Evolutionary conservation across 768 basidiomycete species (phyloP), one percentile per base, ranked within the genome.

Genomic region (Gloeopeniophorella convolvens): DNA sequence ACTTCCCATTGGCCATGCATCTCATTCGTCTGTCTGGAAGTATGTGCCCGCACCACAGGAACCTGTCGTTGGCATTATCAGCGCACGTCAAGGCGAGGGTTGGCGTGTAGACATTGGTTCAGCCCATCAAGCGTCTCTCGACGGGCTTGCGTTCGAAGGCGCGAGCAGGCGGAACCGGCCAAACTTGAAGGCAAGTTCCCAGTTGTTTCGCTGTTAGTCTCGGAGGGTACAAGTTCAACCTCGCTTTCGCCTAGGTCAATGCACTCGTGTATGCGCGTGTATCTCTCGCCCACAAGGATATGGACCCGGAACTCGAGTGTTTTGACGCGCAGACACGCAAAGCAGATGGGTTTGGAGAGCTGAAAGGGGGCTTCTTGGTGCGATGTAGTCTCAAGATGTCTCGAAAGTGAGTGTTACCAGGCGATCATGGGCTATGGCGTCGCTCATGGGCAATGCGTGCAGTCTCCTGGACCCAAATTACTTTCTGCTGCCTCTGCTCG

Each of bases 271-370:
- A 95, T 65, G 92, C 92, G 0, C 80, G 94, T 21, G 84, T 99
- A 26, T 92, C 92, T 12, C 71, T 95, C 18, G 93, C 96, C 5
- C 91, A 94, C 62, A 89, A 92, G 61, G 94, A 98, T 65, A 94
- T 97, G 89, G 96, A 99, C 47, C 94, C 96, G 1, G 96, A 99
- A 62, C 71, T 99, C 8, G 92, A 96, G 63, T 99, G 96, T 65
- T 90, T 96, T 60, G 90, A 97, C 62, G 89, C 91, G 2, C 86
- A 92, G 59, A 91, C 89, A 21, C 83, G 81, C 56, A 98, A 96
- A 67, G 72, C 92, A 1, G 89, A 90, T 52, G 95, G 92, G 0
- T 97, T 89, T 59, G 96, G 96, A 1, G 93, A 94, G 58, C 75
- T 99, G 31, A 92, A 89, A 57, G 88, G 84, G 7, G 95, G 95